Conservation (phyloP, 176 grass and related monocot genomes). For the Musa beccarii region DNA sequence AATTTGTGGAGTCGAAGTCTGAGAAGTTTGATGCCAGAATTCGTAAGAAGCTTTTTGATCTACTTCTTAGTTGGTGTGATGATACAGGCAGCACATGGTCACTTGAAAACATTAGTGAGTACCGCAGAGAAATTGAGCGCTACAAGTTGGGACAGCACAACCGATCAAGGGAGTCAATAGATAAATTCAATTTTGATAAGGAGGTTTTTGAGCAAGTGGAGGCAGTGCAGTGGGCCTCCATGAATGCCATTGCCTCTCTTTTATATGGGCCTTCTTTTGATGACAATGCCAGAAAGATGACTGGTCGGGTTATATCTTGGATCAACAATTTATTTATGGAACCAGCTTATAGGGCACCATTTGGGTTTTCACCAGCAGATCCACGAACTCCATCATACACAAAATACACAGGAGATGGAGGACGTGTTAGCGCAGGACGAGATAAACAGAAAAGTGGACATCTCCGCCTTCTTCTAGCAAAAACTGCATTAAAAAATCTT, state of each 20-base stretch:
- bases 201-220: constrained; percentile 85
- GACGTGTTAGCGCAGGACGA: constrained; percentile 38
- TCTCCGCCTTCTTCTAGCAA: constrained; percentile 78
- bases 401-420: constrained; percentile 57
- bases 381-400: constrained; percentile 79
- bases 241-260: constrained; percentile 90
- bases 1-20: constrained; percentile 80
- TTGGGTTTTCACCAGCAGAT: constrained; percentile 83
- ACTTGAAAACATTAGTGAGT: constrained; percentile 52
- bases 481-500: constrained; percentile 86
- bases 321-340: constrained; percentile 74
- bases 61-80: constrained; percentile 87
- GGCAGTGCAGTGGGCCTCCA: constrained; percentile 85
- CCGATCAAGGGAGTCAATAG: constrained; percentile 88
- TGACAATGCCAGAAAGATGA: constrained; percentile 96
- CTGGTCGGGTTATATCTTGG: constrained; percentile 68
- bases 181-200: constrained; percentile 89
- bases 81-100: constrained; percentile 68
- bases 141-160: constrained; percentile 79
- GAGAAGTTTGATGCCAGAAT: constrained; percentile 76
- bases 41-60: constrained; percentile 80
- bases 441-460: constrained; percentile 79
- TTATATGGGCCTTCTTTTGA: constrained; percentile 95
- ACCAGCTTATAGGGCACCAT: constrained; percentile 52
- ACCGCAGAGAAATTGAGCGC: constrained; percentile 84